Evolutionary conservation across 768 basidiomycete genomes (phyloP).

Genomic region (Lactifluus piperatus): DNA sequence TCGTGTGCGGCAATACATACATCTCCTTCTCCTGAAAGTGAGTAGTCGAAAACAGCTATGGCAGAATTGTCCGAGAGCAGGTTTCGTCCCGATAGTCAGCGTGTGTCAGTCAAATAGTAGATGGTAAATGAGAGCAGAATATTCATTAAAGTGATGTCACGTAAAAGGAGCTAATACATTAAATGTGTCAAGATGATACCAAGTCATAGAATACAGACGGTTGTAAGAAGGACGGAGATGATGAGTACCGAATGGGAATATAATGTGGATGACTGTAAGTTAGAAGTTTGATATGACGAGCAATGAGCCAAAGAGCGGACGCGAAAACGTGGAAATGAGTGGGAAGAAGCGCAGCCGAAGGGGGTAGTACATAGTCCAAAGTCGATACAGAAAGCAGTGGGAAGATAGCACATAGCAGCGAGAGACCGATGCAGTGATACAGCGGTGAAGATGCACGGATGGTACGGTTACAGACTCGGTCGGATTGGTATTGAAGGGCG

Average conservation of each 20-base stretch:
- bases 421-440: neutral
- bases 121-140: neutral
- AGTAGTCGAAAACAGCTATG: neutral
- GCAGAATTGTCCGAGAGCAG: neutral
- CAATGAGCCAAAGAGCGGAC: neutral
- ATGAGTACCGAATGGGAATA: neutral
- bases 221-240: neutral
- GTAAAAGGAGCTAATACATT: neutral
- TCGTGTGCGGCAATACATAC: too few relatives aligned
- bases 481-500: neutral
- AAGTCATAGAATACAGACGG: neutral
- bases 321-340: neutral
- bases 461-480: neutral
- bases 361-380: neutral
- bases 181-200: slow-evolving; percentile 9
- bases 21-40: too few relatives aligned
- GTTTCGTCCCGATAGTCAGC: neutral
- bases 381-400: neutral
- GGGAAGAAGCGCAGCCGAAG: neutral
- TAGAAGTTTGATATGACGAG: neutral
- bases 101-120: too few relatives aligned
- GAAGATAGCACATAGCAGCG: neutral
- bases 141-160: neutral
- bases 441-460: neutral
- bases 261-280: neutral